These are phyloP conservation scores for Salvia miltiorrhiza DNA, from an alignment of 257 asterid species.

Conservation along the genomic window DNA sequence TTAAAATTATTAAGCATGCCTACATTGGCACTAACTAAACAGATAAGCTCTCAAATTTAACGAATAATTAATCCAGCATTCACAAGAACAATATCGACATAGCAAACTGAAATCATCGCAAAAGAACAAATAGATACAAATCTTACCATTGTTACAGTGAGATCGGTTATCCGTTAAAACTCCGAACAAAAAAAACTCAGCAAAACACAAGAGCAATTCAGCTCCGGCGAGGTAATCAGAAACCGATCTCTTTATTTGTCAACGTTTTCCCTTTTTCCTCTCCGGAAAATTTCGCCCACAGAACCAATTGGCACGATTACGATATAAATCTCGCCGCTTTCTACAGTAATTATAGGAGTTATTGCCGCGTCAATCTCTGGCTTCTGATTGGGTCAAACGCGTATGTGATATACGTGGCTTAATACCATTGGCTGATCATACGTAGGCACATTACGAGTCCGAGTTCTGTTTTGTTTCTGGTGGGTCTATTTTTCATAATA, in stretches of 20 bases:
- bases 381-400: constrained; percentile 26
- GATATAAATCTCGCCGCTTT: background rate
- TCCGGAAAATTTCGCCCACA: background rate
- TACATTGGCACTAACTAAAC: background rate
- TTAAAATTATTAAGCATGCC: background rate
- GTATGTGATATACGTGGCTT: constrained; percentile 16
- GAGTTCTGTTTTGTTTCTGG: background rate
- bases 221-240: constrained; percentile 17
- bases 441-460: background rate
- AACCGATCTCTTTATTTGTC: constrained; percentile 13
- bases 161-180: constrained; percentile 23
- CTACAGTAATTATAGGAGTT: background rate
- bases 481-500: background rate
- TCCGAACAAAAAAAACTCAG: background rate
- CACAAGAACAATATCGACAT: background rate
- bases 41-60: background rate
- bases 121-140: background rate
- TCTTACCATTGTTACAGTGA: constrained; percentile 22
- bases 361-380: constrained; percentile 18
- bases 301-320: background rate
- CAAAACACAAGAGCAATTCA: background rate
- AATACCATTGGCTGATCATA: constrained; percentile 4
- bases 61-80: background rate
- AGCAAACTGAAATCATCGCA: background rate
- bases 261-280: background rate